These are phyloP conservation scores for Citrullus mucosospermus DNA, from an alignment of 306 rosid genomes.

Conservation along the genomic window DNA sequence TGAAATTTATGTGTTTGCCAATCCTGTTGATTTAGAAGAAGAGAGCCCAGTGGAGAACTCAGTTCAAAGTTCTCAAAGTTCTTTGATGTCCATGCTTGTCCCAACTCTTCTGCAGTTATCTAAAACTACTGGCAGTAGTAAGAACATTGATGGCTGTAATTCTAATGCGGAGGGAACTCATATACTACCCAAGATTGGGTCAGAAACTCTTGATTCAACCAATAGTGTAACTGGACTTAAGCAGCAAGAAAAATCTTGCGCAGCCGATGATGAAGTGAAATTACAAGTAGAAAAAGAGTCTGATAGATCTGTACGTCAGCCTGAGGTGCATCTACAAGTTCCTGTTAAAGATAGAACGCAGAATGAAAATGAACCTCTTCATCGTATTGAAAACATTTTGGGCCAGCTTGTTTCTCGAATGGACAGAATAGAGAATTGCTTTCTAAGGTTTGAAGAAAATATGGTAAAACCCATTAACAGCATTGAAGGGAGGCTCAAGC, in stretches of 20 bases:
- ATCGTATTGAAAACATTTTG: constrained; percentile 34
- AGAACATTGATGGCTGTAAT: constrained; percentile 10
- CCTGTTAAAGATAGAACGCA: constrained; percentile 20
- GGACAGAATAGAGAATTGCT: constrained; percentile 52
- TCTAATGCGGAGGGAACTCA: constrained; percentile 28
- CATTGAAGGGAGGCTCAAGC: constrained; percentile 76
- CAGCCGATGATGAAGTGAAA: constrained; percentile 18
- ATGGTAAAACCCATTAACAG: constrained; percentile 60
- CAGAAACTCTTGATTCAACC: constrained; percentile 17
- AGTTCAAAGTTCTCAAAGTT: constrained; percentile 39
- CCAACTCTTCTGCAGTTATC: constrained; percentile 71
- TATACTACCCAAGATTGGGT: constrained; percentile 13
- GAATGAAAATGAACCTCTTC: constrained; percentile 16
- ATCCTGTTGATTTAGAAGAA: constrained; percentile 54
- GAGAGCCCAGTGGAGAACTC: constrained; percentile 28
- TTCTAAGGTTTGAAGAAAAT: constrained; percentile 73
- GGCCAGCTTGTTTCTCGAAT: constrained; percentile 57
- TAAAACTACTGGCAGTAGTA: constrained; percentile 31
- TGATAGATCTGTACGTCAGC: constrained; percentile 19
- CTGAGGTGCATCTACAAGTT: constrained; percentile 18
- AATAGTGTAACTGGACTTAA: constrained; percentile 22
- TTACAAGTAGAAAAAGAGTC: constrained; percentile 25
- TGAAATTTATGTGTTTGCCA: constrained; percentile 73
- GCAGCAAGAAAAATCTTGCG: constrained; percentile 21
- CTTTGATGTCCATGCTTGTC: constrained; percentile 76